Base-by-base conservation (phyloP, 805 yeast genomes). In the Nakazawaea ishiwadae region DNA sequence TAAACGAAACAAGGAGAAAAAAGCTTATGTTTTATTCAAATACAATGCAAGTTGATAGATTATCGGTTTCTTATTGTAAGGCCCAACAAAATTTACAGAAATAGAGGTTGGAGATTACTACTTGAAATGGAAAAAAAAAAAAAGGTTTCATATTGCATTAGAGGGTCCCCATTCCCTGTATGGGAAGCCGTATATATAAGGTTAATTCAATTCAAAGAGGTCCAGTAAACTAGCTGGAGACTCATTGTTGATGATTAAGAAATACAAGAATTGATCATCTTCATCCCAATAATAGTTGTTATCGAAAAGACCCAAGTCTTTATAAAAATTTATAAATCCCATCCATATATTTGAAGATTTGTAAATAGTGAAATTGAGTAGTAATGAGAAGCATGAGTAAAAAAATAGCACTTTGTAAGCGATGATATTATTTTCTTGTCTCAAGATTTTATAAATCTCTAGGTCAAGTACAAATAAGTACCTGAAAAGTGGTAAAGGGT, bases 271-370 rank as follows among this genome's bases (percentile, higher is more conserved):
- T 9, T 19, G 35, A 35, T 35, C 37, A 26, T 35, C 37, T 16
- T 35, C 31, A 35, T 35, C 37, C 37, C 37, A 35, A 35, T n/a
- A 35, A 23, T 35, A 35, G 4, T 24, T 14, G n/a, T 12, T 23
- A 8, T 24, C 30, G 14, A 24, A 35, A 9, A 9, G 18, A 9
- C 24, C 12, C n/a, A 36, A 36, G 6, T 15, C 9, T 36, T 16
- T 15, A n/a, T 36, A 36, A 19, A 27, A 36, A 4, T 17, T n/a
- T 9, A 36, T 28, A n/a, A 10, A 36, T 5, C 28, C 33, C 9
- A 19, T 12, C 39, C 39, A 36, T 7, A 36, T 27, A 20, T 36
- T 36, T 27, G 32, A 12, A 5, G 18, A 19, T 18, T 28, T 28
- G 26, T 27, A 36, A 29, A 36, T 27, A 8, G 6, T 20, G 16